These are phyloP conservation scores for Nevesoporus exiguus DNA, from an alignment of 768 basidiomycete genomes.

Conservation along the genomic window DNA sequence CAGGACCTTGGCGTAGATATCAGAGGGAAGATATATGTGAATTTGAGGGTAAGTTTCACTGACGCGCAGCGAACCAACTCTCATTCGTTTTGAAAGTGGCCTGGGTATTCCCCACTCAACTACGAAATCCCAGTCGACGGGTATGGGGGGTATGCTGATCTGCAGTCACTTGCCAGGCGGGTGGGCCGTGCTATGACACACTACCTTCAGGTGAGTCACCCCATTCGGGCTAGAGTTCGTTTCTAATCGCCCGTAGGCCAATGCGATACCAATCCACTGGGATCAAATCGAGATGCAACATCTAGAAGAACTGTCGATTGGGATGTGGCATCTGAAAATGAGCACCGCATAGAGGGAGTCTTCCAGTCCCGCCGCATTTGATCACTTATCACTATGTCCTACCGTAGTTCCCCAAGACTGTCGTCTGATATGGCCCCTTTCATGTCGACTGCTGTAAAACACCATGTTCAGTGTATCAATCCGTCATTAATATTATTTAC, in stretches of 20 bases:
- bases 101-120: conserved; percentile 64
- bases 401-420: conserved; percentile 10
- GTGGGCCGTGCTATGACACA: conserved; percentile 70
- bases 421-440: conserved; percentile 7
- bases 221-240: conserved; percentile 1
- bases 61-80: background rate
- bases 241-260: conserved; percentile 43
- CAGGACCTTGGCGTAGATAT: conserved; percentile 65
- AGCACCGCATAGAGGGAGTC: conserved; percentile 25
- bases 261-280: conserved; percentile 66
- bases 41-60: conserved; percentile 49
- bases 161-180: conserved; percentile 65
- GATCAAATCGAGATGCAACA: conserved; percentile 67
- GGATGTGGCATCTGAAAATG: conserved; percentile 71
- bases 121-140: conserved; percentile 73
- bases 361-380: conserved; percentile 3
- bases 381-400: conserved; percentile 10
- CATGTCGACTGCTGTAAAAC: conserved; percentile 19
- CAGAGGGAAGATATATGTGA: conserved; percentile 56
- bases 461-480: conserved; percentile 20
- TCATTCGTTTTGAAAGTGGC: conserved; percentile 48
- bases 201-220: conserved; percentile 58
- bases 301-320: conserved; percentile 64
- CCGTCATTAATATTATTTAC: conserved; percentile 22
- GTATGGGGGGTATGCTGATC: conserved; percentile 60